Base-by-base conservation (phyloP, 2,329 filamentous ascomycete genomes). In the Teratosphaeria viscida region DNA sequence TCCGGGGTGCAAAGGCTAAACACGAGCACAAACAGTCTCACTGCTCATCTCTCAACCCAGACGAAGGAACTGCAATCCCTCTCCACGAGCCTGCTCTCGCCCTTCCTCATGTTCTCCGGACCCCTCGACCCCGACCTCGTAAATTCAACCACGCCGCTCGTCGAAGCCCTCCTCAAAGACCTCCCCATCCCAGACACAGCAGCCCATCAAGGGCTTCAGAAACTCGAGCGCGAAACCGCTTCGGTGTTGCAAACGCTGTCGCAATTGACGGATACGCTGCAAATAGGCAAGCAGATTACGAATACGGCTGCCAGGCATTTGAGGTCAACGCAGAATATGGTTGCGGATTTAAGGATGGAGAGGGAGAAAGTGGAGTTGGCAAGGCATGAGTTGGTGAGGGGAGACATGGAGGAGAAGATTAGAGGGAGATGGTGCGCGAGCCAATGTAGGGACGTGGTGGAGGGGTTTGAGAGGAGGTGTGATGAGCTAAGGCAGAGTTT, bases 231-330 rank as follows among this genome's bases (percentile, higher is more conserved):
- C 26, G 82, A 84, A 16, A 83, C 90, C 16, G 81, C 81, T 16
- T 85, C 88, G 78, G 85, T 89, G 3, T 80, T 92, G 8, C 83
- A 90, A 68, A 89, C 90, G 6, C 82, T 99, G 54, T 90, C 90
- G 66, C 88, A 90, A 65, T 80, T 99, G 4, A 90, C 89, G 6
- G 94, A 99, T 72, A 92, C 90, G 3, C 80, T 99, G 37, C 92
- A 97, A 74, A 96, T 97, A 87, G 91, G 88, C 35, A 86, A 90
- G 12, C 92, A 97, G 74, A 88, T 89, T 1, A 94, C 90, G 0
- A 88, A 85, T 2, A 87, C 88, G 10, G 94, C 92, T 1, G 86
- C 87, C 2, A 81, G 94, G 59, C 83, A 90, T 53, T 77, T 99
- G 57, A 87, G 88, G 66, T 89, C 85, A 39, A 91, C 90, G 6